phyloP scores from a whole-genome alignment of 2,329 filamentous ascomycete species.

The Claviceps paspali region DNA sequence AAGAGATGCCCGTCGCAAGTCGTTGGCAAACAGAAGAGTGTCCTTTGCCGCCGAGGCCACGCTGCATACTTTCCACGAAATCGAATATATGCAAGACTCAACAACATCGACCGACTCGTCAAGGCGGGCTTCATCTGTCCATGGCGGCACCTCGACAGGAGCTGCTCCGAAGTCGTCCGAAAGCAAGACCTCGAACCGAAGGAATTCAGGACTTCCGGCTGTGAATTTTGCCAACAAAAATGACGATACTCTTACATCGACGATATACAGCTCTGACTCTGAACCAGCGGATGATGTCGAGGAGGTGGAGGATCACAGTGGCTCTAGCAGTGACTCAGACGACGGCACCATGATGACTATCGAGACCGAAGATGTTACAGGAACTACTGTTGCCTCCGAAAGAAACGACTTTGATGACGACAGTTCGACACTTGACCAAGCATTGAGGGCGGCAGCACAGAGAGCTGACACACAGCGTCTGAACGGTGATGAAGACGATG shows the following conservation, averaged over 20 bases:
- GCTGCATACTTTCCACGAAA: constrained; percentile 89
- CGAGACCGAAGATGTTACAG: constrained; percentile 63
- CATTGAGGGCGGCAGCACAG: constrained; percentile 57
- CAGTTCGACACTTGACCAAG: constrained; percentile 61
- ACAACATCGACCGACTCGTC: constrained; percentile 68
- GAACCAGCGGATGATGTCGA: constrained; percentile 40
- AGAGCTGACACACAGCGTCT: constrained; percentile 60
- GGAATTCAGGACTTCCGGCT: constrained; percentile 52
- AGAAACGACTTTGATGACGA: constrained; percentile 48
- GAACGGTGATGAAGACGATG: constrained; percentile 29
- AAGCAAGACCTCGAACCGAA: constrained; percentile 45
- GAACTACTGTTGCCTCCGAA: constrained; percentile 48
- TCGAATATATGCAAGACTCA: constrained; percentile 78
- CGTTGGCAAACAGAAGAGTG: constrained; percentile 79
- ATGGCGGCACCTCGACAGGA: constrained; percentile 15
- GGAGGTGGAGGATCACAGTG: constrained; percentile 34
- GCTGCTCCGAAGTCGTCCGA: constrained; percentile 44
- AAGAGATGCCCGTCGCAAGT: constrained; percentile 81
- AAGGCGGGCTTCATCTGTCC: constrained; percentile 50
- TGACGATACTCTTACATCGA: constrained; percentile 58
- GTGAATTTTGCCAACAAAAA: constrained; percentile 51
- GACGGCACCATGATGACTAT: constrained; percentile 72
- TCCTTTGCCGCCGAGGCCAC: constrained; percentile 97
- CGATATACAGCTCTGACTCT: constrained; percentile 57
- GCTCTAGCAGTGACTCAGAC: constrained; percentile 45